phyloP scores from a whole-genome alignment of 1,284 basidiomycete genomes.

The Sanguinoderma infundibulare region DNA sequence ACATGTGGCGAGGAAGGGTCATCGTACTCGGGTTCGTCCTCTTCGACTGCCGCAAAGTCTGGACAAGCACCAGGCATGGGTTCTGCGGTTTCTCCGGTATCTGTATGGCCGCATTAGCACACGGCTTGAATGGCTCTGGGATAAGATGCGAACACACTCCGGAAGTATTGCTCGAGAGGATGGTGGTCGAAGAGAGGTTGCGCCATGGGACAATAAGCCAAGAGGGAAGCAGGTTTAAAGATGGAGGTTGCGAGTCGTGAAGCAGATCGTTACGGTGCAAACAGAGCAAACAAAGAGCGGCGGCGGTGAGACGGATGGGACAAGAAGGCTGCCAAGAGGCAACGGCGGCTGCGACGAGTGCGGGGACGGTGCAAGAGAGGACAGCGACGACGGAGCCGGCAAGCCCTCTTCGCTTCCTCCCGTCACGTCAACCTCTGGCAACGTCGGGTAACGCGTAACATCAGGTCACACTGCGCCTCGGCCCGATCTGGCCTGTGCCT shows the following conservation, averaged over 20 bases:
- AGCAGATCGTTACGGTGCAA: conserved; percentile 24
- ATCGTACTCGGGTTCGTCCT: conserved; percentile 9
- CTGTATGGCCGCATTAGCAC: conserved; percentile 35
- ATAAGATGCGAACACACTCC: conserved; percentile 49
- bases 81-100: conserved; percentile 54
- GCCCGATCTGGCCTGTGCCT: background rate
- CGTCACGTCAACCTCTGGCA: background rate
- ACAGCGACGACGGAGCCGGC: background rate
- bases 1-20: background rate
- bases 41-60: conserved; percentile 27
- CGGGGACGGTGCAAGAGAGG: conserved; percentile 3
- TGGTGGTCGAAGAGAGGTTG: conserved; percentile 80
- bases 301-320: conserved; percentile 21
- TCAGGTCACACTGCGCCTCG: background rate
- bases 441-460: background rate
- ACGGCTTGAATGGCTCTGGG: no score
- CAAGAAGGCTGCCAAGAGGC: conserved; percentile 18
- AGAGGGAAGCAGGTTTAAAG: conserved; percentile 4
- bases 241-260: conserved; percentile 17
- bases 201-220: conserved; percentile 54
- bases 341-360: conserved; percentile 4
- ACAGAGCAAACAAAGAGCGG: conserved; percentile 23
- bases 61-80: conserved; percentile 30
- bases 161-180: conserved; percentile 74
- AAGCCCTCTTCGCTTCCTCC: background rate